Percentiles rank a stretch among this genome's conserved stretches.
phyloP scores from a whole-genome alignment of 2,329 filamentous ascomycete species.

The Alternaria incomplexa region DNA sequence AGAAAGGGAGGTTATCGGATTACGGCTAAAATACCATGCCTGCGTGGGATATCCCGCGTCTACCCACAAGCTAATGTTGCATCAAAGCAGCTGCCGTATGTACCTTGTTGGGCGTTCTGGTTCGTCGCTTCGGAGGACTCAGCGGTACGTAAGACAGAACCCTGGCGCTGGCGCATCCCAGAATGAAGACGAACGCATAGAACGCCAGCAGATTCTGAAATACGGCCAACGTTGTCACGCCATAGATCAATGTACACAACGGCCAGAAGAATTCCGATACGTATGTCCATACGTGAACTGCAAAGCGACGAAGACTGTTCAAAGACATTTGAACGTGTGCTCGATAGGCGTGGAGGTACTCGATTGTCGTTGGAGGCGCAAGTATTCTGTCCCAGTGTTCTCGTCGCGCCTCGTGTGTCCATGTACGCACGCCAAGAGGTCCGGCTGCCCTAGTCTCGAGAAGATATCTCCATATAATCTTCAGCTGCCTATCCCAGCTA shows the following conservation, averaged over 20 bases:
- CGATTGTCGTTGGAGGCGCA: conserved; percentile 2
- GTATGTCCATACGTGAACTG: not conserved
- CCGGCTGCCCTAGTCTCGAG: not conserved
- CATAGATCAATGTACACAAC: conserved; percentile 9
- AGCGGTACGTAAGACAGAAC: not conserved
- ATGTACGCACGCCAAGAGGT: not conserved
- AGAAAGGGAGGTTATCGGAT: not conserved
- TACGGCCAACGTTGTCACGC: conserved; percentile 2
- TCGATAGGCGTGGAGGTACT: not conserved
- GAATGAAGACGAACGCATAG: conserved; percentile 10
- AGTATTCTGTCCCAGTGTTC: conserved; percentile 13
- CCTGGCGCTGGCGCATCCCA: conserved; percentile 6
- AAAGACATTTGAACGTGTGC: not conserved
- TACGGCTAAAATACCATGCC: not conserved
- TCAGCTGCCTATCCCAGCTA: conserved; percentile 5
- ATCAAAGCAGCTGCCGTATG: not conserved
- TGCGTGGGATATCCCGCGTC: not conserved
- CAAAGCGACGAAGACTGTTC: not conserved
- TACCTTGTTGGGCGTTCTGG: not conserved
- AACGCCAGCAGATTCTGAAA: conserved; percentile 11
- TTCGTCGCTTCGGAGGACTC: not conserved
- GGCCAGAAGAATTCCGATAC: conserved; percentile 13
- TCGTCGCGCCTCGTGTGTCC: conserved; percentile 4
- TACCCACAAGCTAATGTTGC: not conserved
- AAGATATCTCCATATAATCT: conserved; percentile 10